phyloP scores from a whole-genome alignment of 768 basidiomycete species.

The Mycena alexandri region DNA sequence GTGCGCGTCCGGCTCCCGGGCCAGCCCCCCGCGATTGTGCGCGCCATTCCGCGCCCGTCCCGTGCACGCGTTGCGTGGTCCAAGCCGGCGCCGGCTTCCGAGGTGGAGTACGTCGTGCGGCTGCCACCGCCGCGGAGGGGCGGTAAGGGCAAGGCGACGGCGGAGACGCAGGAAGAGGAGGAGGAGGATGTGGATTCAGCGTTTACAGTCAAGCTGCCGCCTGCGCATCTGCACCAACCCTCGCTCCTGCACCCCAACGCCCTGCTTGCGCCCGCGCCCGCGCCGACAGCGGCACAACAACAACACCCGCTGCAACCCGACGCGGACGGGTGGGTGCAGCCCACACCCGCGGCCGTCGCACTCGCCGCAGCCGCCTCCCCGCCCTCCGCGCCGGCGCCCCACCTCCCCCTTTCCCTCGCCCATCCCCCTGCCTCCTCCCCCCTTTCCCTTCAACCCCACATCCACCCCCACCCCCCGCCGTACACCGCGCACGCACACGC shows the following conservation, averaged over 20 bases:
- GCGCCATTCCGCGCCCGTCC: constrained; percentile 44
- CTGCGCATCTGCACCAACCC: not conserved
- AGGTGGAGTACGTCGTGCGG: constrained; percentile 26
- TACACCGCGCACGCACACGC: not conserved
- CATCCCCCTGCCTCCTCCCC: not conserved
- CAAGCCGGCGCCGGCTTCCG: constrained; percentile 38
- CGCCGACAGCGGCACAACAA: not conserved
- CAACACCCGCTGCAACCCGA: constrained; percentile 29
- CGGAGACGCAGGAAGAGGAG: not conserved
- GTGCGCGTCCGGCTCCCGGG: constrained; percentile 78
- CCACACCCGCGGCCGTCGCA: constrained; percentile 26
- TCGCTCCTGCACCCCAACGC: not conserved
- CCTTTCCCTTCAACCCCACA: not conserved
- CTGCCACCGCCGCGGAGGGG: constrained; percentile 16
- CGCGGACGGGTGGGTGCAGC: constrained; percentile 38
- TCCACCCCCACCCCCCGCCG: not conserved
- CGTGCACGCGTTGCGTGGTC: constrained; percentile 18
- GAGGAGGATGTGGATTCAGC: constrained; percentile 17
- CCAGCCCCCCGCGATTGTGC: constrained; percentile 55
- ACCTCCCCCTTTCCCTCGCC: constrained; percentile 3
- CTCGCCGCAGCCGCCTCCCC: constrained; percentile 28
- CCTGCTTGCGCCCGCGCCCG: not conserved
- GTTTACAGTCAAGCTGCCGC: constrained; percentile 30
- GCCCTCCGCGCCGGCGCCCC: constrained; percentile 9
- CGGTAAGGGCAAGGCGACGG: constrained; percentile 18